A percentile compares a stretch with the other conserved stretches of the same genome.
Evolutionary conservation across 768 basidiomycete genomes (phyloP).

Genomic region (Lactifluus volemus): DNA sequence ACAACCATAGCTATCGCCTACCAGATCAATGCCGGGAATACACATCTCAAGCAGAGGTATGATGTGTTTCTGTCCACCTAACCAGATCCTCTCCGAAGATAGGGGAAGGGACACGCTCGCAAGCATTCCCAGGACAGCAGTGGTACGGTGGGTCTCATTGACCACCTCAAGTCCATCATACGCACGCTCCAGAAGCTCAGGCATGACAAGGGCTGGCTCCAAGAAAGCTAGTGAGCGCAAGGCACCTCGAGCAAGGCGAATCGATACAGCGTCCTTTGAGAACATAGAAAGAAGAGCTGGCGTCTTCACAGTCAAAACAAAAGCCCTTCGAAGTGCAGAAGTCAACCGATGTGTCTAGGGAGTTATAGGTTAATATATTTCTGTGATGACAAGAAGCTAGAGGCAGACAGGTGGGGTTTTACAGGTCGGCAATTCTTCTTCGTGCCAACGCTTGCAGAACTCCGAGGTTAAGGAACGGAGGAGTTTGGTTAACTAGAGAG

Average conservation of each 20-base stretch:
- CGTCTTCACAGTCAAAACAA: constrained; percentile 74
- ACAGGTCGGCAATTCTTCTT: constrained; percentile 71
- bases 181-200: constrained; percentile 82
- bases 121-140: constrained; percentile 80
- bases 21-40: constrained; percentile 86
- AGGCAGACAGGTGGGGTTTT: constrained; percentile 62
- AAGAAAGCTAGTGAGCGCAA: constrained; percentile 70
- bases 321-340: constrained; percentile 65
- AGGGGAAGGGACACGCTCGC: constrained; percentile 69
- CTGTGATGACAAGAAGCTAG: background rate
- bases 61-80: constrained; percentile 82
- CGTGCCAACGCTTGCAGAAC: constrained; percentile 70
- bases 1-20: constrained; percentile 28
- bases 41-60: constrained; percentile 82
- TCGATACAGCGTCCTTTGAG: constrained; percentile 73
- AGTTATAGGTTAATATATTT: background rate
- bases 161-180: constrained; percentile 88
- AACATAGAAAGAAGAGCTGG: constrained; percentile 89
- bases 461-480: constrained; percentile 64
- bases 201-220: constrained; percentile 82
- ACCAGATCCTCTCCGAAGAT: constrained; percentile 68
- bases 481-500: constrained; percentile 53
- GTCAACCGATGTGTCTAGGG: constrained; percentile 69
- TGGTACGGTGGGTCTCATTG: constrained; percentile 93
- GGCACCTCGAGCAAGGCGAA: constrained; percentile 68